Evolutionary conservation across 2,329 filamentous ascomycete genomes (phyloP).

Genomic region (Stylonectria norvegica): DNA sequence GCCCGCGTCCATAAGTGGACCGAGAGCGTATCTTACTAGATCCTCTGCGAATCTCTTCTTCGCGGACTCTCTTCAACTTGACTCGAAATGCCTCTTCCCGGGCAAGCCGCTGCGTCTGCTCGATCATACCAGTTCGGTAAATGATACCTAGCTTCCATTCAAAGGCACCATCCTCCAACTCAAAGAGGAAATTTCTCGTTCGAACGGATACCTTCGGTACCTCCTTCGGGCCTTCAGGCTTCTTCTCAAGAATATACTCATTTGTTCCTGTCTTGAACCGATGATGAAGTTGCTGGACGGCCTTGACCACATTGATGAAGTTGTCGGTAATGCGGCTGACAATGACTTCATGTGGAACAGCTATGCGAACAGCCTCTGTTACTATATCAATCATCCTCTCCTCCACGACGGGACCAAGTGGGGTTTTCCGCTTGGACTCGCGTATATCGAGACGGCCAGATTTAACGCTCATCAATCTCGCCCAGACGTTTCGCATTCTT

Average conservation of each 20-base stretch:
- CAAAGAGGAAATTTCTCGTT: constrained; percentile 78
- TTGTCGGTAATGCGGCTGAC: constrained; percentile 94
- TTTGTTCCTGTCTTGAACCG: constrained; percentile 84
- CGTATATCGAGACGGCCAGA: constrained; percentile 76
- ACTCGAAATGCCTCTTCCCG: constrained; percentile 85
- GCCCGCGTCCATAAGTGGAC: constrained; percentile 44
- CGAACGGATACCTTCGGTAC: constrained; percentile 84
- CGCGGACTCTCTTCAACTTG: constrained; percentile 80
- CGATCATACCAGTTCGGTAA: constrained; percentile 81
- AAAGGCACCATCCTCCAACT: constrained; percentile 92
- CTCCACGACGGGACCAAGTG: constrained; percentile 55
- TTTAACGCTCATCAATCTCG: constrained; percentile 80
- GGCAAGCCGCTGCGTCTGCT: constrained; percentile 85
- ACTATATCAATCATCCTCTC: constrained; percentile 82
- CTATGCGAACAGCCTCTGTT: constrained; percentile 80
- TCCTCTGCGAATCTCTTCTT: constrained; percentile 60
- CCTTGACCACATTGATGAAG: constrained; percentile 80
- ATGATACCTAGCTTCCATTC: constrained; percentile 97
- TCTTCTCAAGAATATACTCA: constrained; percentile 83
- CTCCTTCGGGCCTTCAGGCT: constrained; percentile 78
- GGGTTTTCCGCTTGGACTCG: constrained; percentile 67
- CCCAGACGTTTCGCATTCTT: constrained; percentile 79
- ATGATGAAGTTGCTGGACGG: constrained; percentile 86
- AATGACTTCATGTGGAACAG: constrained; percentile 86
- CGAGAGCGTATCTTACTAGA: constrained; percentile 52